Conservation (phyloP, 371 early-diverging fungal genomes). For the Actinomucor elegans region DNA sequence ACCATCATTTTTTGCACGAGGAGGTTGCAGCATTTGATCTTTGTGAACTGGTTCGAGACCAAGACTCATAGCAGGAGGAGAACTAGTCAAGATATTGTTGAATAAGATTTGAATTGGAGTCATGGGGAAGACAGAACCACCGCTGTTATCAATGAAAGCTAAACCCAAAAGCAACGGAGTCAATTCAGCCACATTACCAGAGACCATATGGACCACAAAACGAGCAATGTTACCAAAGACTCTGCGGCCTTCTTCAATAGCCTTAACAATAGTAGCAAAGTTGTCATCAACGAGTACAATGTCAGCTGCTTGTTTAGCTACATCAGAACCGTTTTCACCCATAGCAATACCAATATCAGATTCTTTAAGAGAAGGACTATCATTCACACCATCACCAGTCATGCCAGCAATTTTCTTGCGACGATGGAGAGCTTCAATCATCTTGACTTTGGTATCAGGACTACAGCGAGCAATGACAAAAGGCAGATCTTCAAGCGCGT, state of each 20-base stretch:
- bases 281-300: constrained; percentile 89
- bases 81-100: constrained; percentile 79
- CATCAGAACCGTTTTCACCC: constrained; percentile 90
- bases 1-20: constrained; percentile 68
- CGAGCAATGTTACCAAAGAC: constrained; percentile 92
- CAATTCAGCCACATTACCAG: constrained; percentile 82
- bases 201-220: constrained; percentile 87
- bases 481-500: constrained; percentile 78
- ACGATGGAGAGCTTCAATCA: constrained; percentile 93
- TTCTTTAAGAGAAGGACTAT: constrained; percentile 88
- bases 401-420: constrained; percentile 68
- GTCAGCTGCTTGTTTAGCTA: constrained; percentile 91
- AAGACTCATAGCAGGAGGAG: constrained; percentile 84
- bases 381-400: constrained; percentile 95
- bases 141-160: constrained; percentile 59
- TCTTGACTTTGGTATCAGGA: constrained; percentile 96
- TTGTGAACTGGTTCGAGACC: constrained; percentile 84
- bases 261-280: constrained; percentile 84
- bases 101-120: constrained; percentile 85
- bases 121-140: constrained; percentile 73
- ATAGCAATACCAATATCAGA: constrained; percentile 93
- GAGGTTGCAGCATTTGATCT: constrained; percentile 81
- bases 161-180: constrained; percentile 70
- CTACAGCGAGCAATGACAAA: constrained; percentile 92
- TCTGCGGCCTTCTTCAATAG: constrained; percentile 82